Evolutionary conservation across 75 land plant genomes (phyloP).

Genomic region (Selaginella tamariscina): DNA sequence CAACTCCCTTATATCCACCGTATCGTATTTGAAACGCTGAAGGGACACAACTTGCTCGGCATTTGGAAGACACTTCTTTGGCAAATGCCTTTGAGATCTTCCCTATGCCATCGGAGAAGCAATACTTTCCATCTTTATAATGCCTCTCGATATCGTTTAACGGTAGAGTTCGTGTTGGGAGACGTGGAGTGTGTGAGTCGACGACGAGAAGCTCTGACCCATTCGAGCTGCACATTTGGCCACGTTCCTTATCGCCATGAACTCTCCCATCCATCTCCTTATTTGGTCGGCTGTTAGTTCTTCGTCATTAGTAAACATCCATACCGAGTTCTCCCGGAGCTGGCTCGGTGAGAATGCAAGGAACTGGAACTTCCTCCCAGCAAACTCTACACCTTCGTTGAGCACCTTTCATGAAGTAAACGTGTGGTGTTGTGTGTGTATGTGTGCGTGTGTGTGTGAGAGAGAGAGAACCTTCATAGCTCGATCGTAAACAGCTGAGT

Average conservation of each 20-base stretch:
- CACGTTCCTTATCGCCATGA: constrained; percentile 69
- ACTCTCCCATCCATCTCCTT: constrained; percentile 79
- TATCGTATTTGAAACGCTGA: constrained; percentile 88
- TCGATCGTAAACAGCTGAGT: constrained; percentile 39
- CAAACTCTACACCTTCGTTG: constrained; percentile 46
- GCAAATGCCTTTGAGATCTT: constrained; percentile 75
- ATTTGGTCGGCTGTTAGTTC: constrained; percentile 45
- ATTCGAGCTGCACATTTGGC: constrained; percentile 95
- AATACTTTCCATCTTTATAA: constrained; percentile 34
- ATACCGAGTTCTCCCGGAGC: constrained; percentile 59
- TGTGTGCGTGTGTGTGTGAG: too few relatives aligned
- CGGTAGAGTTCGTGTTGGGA: constrained; percentile 32
- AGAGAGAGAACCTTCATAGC: constrained; percentile 36
- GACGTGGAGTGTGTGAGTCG: constrained; percentile 60
- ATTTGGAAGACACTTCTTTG: constrained; percentile 41
- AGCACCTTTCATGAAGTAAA: constrained; percentile 43
- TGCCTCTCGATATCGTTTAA: constrained; percentile 45
- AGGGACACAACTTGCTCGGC: constrained; percentile 29
- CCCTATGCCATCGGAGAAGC: constrained; percentile 93
- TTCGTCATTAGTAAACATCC: constrained; percentile 67
- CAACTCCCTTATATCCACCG: constrained; percentile 91
- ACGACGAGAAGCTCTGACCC: constrained; percentile 88
- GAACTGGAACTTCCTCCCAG: constrained; percentile 57
- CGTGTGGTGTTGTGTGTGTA: too few relatives aligned
- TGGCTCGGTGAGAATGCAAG: too few relatives aligned